These are phyloP conservation scores for Citrus unshiu DNA, from an alignment of 345 rosid genomes.

Conservation along the genomic window DNA sequence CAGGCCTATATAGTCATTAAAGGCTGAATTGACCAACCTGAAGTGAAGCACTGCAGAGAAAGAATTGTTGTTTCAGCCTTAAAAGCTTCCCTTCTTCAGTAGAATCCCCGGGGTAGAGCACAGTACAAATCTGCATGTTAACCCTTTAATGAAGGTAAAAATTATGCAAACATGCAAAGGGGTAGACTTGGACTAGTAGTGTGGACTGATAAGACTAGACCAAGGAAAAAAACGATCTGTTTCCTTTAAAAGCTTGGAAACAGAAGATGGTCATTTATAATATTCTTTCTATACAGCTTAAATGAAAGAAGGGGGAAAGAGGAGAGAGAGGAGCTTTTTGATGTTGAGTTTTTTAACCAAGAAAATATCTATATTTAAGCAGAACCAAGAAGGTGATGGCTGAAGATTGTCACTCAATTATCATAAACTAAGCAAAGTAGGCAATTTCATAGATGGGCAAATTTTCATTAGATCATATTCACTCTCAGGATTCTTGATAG, in stretches of 20 bases:
- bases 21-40: constrained; percentile 52
- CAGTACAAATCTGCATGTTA: constrained; percentile 77
- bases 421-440: not conserved
- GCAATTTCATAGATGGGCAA: not conserved
- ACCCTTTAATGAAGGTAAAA: not conserved
- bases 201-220: not conserved
- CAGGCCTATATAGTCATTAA: not conserved
- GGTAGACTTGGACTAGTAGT: not conserved
- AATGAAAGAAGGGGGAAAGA: not conserved
- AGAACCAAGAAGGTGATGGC: not conserved
- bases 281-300: not conserved
- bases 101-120: constrained; percentile 97
- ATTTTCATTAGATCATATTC: not conserved
- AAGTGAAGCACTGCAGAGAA: constrained; percentile 97
- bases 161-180: constrained; percentile 7
- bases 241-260: not conserved
- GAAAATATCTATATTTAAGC: not conserved
- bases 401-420: not conserved
- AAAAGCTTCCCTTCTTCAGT: constrained; percentile 93
- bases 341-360: not conserved
- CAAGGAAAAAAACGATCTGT: not conserved
- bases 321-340: not conserved
- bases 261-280: not conserved
- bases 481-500: not conserved
- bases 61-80: constrained; percentile 92